Evolutionary conservation across 106 monocot genomes (phyloP).

Genomic region (Apostasia ramifera): DNA sequence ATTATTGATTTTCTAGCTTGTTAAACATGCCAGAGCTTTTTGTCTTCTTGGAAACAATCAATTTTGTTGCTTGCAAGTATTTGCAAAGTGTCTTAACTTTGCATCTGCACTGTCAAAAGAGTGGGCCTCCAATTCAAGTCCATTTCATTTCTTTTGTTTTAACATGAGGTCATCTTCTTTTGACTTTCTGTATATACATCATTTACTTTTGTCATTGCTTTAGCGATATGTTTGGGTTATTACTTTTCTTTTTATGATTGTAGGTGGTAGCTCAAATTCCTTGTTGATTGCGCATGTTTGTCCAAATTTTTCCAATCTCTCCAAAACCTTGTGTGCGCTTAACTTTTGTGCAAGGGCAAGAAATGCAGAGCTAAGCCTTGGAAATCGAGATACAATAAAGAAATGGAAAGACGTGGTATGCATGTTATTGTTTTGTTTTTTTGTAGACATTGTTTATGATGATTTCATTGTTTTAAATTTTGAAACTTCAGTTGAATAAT

Average conservation of each 20-base stretch:
- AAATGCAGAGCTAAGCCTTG: conserved; percentile 83
- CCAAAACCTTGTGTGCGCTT: conserved; percentile 60
- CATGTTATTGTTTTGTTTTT: not conserved
- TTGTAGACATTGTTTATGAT: not conserved
- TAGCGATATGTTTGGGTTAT: not conserved
- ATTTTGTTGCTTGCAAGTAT: not conserved
- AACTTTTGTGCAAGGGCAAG: conserved; percentile 83
- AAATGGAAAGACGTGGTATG: conserved; percentile 96
- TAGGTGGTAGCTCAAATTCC: conserved; percentile 85
- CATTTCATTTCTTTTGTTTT: not conserved
- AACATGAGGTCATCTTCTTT: too few species aligned
- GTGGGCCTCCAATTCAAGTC: not conserved
- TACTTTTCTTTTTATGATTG: not conserved
- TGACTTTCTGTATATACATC: too few species aligned
- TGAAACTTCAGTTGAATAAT: conserved; percentile 1
- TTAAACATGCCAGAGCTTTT: not conserved
- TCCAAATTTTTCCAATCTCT: conserved; percentile 63
- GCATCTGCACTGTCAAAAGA: not conserved
- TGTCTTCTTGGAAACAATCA: not conserved
- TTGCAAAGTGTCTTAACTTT: not conserved
- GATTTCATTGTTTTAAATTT: not conserved
- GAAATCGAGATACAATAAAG: conserved; percentile 92
- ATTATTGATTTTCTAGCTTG: not conserved
- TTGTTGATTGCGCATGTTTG: conserved; percentile 77
- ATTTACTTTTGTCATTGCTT: not conserved